Base-by-base conservation (phyloP, 1,139 yeast species). In the Candida tetrigidarum region DNA sequence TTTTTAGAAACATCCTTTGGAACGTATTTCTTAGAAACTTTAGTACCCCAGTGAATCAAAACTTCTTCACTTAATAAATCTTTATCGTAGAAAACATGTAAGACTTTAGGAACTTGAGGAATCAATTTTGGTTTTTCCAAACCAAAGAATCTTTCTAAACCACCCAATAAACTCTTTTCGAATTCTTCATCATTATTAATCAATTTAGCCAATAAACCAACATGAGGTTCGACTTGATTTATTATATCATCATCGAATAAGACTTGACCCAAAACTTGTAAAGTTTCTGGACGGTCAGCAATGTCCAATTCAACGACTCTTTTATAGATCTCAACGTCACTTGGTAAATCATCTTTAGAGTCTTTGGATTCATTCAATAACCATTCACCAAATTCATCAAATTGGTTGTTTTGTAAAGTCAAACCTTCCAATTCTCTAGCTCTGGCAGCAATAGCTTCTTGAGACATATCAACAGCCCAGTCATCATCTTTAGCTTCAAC, bases 381-480 rank as follows among this genome's bases (percentile, higher is more conserved):
- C 98, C 99, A 93, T 62, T 86, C 92, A 60, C 99, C 99, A 51
- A 89, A 86, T 59, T 86, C 84, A 52, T 86, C 88, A 57, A 76
- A 76, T 55, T 79, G 75, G 42, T 66, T 67, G 45, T 67, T 70
- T 38, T 68, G 67, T 62, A 81, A 66, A 34, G 69, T 62, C 51
- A 81, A 58, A 37, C 81, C 85, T 67, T 91, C 96, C 53, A 92
- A 77, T 63, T 87, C 96, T 60, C 83, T 76, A 46, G 96, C 97
- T 71, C 99, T 88, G 36, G 89, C 91, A 62, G 88, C 86, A 56
- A 95, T 90, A 44, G 99, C 99, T 68, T 91, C 99, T 64, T 88
- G 96, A 43, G 97, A 88, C 83, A 93, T 88, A 66, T 93, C 99
- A 43, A 92, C 97, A 16, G 98, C 91, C 99, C 99, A 93, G 54